Percentiles rank a stretch among this genome's conserved stretches.
Conservation (phyloP, 148 eudicot species). For the Chenopodium album region DNA sequence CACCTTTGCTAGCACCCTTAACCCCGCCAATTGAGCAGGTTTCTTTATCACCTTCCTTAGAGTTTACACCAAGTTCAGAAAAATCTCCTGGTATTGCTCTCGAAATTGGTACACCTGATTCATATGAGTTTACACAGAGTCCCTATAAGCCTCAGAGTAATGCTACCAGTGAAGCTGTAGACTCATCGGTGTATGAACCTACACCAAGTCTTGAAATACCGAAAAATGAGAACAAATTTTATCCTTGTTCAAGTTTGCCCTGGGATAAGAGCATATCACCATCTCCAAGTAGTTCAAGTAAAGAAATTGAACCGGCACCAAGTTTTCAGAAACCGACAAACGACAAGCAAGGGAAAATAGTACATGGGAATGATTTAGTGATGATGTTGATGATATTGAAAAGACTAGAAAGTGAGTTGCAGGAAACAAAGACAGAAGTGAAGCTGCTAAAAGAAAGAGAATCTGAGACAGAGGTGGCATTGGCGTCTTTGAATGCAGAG, state of each 20-base stretch:
- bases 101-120: neutral
- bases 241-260: slow-evolving; percentile 3
- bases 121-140: slow-evolving; percentile 1
- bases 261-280: neutral
- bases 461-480: slow-evolving; percentile 63
- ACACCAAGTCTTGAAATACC: neutral
- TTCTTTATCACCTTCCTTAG: neutral
- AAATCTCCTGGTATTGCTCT: neutral
- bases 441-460: slow-evolving; percentile 66
- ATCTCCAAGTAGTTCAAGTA: slow-evolving; percentile 10
- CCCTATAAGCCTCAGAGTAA: neutral
- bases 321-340: slow-evolving; percentile 12
- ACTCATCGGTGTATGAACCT: neutral
- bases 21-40: slow-evolving; percentile 1
- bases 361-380: slow-evolving; percentile 31
- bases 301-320: slow-evolving; percentile 18
- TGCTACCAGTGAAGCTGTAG: neutral
- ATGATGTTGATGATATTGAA: slow-evolving; percentile 37
- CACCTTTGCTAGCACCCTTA: slow-evolving; percentile 31
- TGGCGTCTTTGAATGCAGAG: slow-evolving; percentile 75
- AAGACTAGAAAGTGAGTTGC: slow-evolving; percentile 59
- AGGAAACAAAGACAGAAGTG: slow-evolving; percentile 72
- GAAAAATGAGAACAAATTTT: neutral
- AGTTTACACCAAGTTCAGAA: neutral
- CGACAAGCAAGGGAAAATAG: slow-evolving; percentile 17